Percentiles rank a stretch among this genome's conserved stretches.
Conservation (phyloP, 441 rosid species). For the Populus trichocarpa region DNA sequence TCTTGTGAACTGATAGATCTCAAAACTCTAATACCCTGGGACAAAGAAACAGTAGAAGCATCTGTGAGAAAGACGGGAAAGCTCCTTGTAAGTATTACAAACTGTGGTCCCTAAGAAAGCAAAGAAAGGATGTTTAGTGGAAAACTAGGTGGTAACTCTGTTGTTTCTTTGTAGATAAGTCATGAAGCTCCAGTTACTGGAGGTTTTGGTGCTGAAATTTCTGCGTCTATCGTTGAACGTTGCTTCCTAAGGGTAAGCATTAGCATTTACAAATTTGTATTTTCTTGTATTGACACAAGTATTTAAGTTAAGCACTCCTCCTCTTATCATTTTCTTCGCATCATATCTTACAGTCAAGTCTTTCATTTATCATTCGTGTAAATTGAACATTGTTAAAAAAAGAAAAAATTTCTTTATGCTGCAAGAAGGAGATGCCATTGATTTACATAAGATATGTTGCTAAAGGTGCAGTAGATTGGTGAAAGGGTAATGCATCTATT, state of each 20-base stretch:
- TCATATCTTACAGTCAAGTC: not conserved
- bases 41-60: slow-evolving; percentile 84
- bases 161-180: slow-evolving; percentile 58
- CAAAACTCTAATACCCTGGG: slow-evolving; percentile 90
- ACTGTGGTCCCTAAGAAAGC: not conserved
- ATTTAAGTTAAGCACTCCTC: not conserved
- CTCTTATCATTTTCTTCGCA: not conserved
- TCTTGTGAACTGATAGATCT: slow-evolving; percentile 92
- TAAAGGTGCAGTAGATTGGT: not conserved
- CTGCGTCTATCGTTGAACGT: slow-evolving; percentile 75
- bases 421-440: not conserved
- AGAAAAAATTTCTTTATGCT: not conserved
- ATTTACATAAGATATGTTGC: not conserved
- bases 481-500: not conserved
- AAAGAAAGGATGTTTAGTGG: not conserved
- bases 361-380: not conserved
- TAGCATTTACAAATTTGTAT: not conserved
- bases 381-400: not conserved
- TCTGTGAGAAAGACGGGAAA: slow-evolving; percentile 86
- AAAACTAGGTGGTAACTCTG: slow-evolving; percentile 10
- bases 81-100: slow-evolving; percentile 57
- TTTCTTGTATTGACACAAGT: not conserved
- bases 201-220: slow-evolving; percentile 98
- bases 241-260: slow-evolving; percentile 75
- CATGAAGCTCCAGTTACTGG: slow-evolving; percentile 95